phyloP scores from a whole-genome alignment of 192 early-diverging fungal genomes.

The Backusella tarrabulga region DNA sequence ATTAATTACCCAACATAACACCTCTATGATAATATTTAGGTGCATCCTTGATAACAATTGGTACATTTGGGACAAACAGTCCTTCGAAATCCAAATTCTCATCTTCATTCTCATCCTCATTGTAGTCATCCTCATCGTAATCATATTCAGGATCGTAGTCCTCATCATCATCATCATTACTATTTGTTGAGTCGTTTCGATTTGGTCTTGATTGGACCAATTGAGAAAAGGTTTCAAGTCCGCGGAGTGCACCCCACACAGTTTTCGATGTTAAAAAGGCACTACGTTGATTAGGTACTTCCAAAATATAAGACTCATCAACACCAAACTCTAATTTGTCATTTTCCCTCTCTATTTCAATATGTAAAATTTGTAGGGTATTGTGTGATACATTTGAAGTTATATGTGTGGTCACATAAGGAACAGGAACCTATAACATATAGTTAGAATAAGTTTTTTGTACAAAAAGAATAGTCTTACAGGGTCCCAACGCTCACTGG shows the following conservation, averaged over 20 bases:
- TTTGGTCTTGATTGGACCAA: conserved; percentile 42
- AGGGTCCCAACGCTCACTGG: conserved; percentile 33
- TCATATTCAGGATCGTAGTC: not conserved
- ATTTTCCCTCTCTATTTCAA: conserved; percentile 46
- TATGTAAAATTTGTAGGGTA: conserved; percentile 27
- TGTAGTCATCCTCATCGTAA: not conserved
- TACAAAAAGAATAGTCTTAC: conserved; percentile 13
- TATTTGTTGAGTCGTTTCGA: not conserved
- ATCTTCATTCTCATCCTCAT: conserved; percentile 8
- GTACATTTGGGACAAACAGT: conserved; percentile 45
- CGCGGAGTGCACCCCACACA: conserved; percentile 69
- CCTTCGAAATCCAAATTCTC: conserved; percentile 3
- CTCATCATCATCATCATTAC: not conserved
- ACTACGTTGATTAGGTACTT: conserved; percentile 46
- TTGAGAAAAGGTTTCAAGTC: conserved; percentile 73
- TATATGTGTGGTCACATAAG: not conserved
- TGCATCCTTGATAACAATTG: conserved; percentile 56
- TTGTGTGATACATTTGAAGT: not conserved
- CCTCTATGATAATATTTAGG: conserved; percentile 69
- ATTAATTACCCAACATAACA: conserved; percentile 44
- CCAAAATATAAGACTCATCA: conserved; percentile 73
- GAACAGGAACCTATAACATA: conserved; percentile 17
- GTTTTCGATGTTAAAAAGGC: conserved; percentile 58
- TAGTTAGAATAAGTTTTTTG: not conserved
- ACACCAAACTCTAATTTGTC: conserved; percentile 52